Conservation (phyloP, 1,284 basidiomycete genomes). For the Puccinia hordei region DNA sequence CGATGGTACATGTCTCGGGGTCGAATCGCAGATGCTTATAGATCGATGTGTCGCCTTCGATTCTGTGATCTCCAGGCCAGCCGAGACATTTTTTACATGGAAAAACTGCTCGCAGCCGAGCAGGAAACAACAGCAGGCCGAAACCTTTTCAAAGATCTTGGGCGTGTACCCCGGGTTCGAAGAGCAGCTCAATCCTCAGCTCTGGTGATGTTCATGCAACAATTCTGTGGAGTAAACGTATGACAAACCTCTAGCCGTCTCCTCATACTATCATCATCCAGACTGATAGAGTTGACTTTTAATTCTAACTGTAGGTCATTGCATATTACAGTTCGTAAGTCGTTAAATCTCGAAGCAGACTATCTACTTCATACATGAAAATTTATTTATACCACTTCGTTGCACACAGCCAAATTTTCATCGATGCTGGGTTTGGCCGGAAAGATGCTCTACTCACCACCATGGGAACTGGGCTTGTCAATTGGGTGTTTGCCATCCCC, state of each 20-base stretch:
- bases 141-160: slow-evolving; percentile 66
- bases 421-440: slow-evolving; percentile 64
- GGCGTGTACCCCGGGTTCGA: slow-evolving; percentile 72
- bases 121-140: slow-evolving; percentile 63
- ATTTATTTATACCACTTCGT: background rate
- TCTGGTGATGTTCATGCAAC: slow-evolving; percentile 57
- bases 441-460: slow-evolving; percentile 67
- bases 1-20: slow-evolving; percentile 48
- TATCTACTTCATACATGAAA: background rate
- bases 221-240: slow-evolving; percentile 49
- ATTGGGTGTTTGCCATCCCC: slow-evolving; percentile 63
- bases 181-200: slow-evolving; percentile 71
- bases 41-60: slow-evolving; percentile 18
- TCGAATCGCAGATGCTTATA: slow-evolving; percentile 29
- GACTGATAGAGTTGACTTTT: background rate
- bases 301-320: slow-evolving; percentile 64
- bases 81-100: slow-evolving; percentile 67
- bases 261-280: background rate
- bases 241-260: background rate
- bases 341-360: too few species aligned
- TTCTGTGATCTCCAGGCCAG: slow-evolving; percentile 43
- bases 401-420: slow-evolving; percentile 63
- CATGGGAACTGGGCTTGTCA: slow-evolving; percentile 68
- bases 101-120: slow-evolving; percentile 70
- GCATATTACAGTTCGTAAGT: slow-evolving; percentile 61